These are phyloP conservation scores for Pharnaceum exiguum DNA, from an alignment of 148 eudicot genomes.

Conservation along the genomic window DNA sequence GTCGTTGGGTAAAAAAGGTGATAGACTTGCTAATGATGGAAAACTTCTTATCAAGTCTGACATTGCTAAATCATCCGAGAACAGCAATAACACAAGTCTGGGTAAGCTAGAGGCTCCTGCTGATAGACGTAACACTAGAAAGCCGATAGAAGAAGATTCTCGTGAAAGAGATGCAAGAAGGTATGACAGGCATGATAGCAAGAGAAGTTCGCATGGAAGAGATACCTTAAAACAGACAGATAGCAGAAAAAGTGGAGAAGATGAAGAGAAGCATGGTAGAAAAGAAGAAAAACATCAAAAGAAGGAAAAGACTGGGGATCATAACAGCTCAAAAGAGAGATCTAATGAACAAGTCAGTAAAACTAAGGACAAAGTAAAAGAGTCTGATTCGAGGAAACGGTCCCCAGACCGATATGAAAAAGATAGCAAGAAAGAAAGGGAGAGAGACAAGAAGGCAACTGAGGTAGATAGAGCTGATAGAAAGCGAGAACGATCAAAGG, in stretches of 20 bases:
- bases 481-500: slow-evolving; percentile 52
- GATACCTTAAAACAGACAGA: slow-evolving; percentile 33
- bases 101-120: slow-evolving; percentile 31
- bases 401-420: slow-evolving; percentile 44
- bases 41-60: slow-evolving; percentile 23
- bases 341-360: slow-evolving; percentile 47
- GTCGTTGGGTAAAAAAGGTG: slow-evolving; percentile 22
- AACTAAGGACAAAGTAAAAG: slow-evolving; percentile 49
- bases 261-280: slow-evolving; percentile 35
- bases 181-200: slow-evolving; percentile 43
- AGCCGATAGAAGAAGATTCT: slow-evolving; percentile 33
- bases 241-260: slow-evolving; percentile 34
- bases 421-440: slow-evolving; percentile 49
- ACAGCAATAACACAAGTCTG: slow-evolving; percentile 20
- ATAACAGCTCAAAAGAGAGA: slow-evolving; percentile 45
- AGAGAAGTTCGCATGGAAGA: slow-evolving; percentile 39
- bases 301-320: slow-evolving; percentile 41
- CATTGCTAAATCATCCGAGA: slow-evolving; percentile 30
- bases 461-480: slow-evolving; percentile 47
- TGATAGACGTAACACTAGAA: slow-evolving; percentile 26
- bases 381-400: slow-evolving; percentile 51
- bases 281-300: slow-evolving; percentile 49
- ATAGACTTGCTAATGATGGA: slow-evolving; percentile 15
- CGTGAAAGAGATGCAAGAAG: slow-evolving; percentile 36
- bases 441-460: slow-evolving; percentile 43